A percentile compares a stretch with the other conserved stretches of the same genome.
Conservation (phyloP, 768 basidiomycete genomes). For the Exidia glandulosa region DNA sequence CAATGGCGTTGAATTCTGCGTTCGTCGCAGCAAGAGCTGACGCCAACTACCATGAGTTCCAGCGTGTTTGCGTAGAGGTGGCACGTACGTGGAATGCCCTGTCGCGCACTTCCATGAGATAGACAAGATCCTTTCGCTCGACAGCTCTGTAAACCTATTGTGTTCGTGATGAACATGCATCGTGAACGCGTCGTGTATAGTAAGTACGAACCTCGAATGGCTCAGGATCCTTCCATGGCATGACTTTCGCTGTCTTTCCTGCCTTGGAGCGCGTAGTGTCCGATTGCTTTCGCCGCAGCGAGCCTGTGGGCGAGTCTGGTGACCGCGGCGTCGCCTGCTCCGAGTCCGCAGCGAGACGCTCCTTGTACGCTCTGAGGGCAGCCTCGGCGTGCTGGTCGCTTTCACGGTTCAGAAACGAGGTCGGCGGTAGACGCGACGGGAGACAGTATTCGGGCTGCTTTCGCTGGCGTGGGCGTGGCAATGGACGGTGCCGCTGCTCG, state of each 20-base stretch:
- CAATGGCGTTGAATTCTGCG: slow-evolving; percentile 78
- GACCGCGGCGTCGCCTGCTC: not conserved
- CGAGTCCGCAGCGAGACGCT: not conserved
- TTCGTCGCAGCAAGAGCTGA: slow-evolving; percentile 72
- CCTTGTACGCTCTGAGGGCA: not conserved
- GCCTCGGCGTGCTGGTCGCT: slow-evolving; percentile 41
- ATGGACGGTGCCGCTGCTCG: not conserved
- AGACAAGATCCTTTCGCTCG: slow-evolving; percentile 72
- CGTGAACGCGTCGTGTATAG: slow-evolving; percentile 17
- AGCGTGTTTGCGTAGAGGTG: not conserved
- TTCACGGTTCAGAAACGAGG: slow-evolving; percentile 60
- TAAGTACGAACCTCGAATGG: slow-evolving; percentile 60
- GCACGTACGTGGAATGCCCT: slow-evolving; percentile 62
- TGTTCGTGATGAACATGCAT: not conserved
- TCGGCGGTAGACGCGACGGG: slow-evolving; percentile 57
- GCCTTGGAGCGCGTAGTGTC: not conserved
- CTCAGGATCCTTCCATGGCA: slow-evolving; percentile 24
- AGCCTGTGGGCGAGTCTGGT: not conserved
- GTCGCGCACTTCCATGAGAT: slow-evolving; percentile 76
- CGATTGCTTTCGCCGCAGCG: not conserved
- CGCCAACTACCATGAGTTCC: not conserved
- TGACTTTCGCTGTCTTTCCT: not conserved
- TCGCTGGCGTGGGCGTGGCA: slow-evolving; percentile 25
- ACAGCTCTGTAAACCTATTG: slow-evolving; percentile 41
- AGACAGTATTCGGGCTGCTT: slow-evolving; percentile 45